Conservation (phyloP, 768 basidiomycete genomes). For the Paxillus ammoniavirescens region DNA sequence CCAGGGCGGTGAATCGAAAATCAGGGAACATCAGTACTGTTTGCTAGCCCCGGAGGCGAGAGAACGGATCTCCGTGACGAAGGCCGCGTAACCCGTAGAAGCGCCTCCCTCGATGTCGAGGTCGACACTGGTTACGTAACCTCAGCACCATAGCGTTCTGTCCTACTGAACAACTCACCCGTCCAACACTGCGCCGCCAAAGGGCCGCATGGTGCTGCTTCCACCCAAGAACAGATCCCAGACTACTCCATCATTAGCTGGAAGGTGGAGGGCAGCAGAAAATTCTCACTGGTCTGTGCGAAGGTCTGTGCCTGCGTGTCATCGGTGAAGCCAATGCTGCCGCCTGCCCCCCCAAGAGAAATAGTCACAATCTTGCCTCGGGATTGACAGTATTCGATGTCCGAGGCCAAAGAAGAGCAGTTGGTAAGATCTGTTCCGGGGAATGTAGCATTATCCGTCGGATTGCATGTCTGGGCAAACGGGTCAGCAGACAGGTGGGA, state of each 20-base stretch:
- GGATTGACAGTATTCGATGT: slow-evolving; percentile 44
- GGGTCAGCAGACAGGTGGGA: not conserved
- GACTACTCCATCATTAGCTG: slow-evolving; percentile 20
- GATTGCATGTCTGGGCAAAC: slow-evolving; percentile 39
- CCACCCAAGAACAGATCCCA: slow-evolving; percentile 52
- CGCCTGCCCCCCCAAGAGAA: slow-evolving; percentile 43
- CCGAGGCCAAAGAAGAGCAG: slow-evolving; percentile 38
- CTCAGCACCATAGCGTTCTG: not conserved
- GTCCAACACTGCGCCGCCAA: slow-evolving; percentile 45
- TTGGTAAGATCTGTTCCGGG: slow-evolving; percentile 40
- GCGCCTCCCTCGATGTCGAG: slow-evolving; percentile 75
- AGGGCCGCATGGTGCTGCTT: slow-evolving; percentile 39
- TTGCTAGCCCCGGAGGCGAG: slow-evolving; percentile 24
- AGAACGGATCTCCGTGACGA: slow-evolving; percentile 31
- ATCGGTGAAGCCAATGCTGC: slow-evolving; percentile 37
- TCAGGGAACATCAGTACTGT: slow-evolving; percentile 7
- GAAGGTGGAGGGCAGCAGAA: slow-evolving; percentile 5
- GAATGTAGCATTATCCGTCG: slow-evolving; percentile 39
- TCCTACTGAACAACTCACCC: slow-evolving; percentile 31
- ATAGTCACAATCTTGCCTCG: slow-evolving; percentile 48
- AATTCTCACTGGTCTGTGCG: slow-evolving; percentile 18
- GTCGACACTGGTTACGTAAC: slow-evolving; percentile 46
- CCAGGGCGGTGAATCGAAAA: not conserved
- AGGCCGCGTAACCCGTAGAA: slow-evolving; percentile 47
- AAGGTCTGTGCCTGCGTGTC: slow-evolving; percentile 38